phyloP scores from a whole-genome alignment of 306 rosid genomes.

The Rubus idaeus region DNA sequence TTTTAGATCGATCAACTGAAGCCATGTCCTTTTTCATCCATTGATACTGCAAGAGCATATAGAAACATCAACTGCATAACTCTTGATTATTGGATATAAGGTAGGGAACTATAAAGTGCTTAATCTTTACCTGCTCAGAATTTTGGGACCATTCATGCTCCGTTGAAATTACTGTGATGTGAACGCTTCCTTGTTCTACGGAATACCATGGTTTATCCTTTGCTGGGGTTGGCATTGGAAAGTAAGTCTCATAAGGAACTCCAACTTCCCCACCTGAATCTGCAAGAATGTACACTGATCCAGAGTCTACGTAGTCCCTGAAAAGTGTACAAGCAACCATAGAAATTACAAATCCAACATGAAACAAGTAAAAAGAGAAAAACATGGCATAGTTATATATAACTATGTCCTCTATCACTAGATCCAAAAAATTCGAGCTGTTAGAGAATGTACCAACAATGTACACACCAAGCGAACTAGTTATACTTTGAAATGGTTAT shows the following conservation, averaged over 20 bases:
- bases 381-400: neutral
- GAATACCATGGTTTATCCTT: constrained; percentile 95
- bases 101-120: neutral
- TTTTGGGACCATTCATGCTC: constrained; percentile 64
- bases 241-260: constrained; percentile 81
- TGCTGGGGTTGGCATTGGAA: constrained; percentile 70
- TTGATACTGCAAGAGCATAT: constrained; percentile 43
- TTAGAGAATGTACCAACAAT: neutral
- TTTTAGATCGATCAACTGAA: constrained; percentile 63
- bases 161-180: constrained; percentile 78
- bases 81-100: neutral
- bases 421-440: neutral
- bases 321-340: neutral
- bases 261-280: constrained; percentile 99
- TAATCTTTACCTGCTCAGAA: constrained; percentile 69
- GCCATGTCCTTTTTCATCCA: constrained; percentile 87
- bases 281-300: constrained; percentile 54
- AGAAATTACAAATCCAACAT: neutral
- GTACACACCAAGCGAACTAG: too few species aligned
- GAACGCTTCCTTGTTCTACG: constrained; percentile 74
- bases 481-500: too few species aligned
- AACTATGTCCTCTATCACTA: neutral
- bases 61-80: neutral
- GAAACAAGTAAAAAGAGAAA: neutral
- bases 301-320: constrained; percentile 67